Conservation (phyloP, 805 yeast genomes). For the Zygosaccharomyces rouxii region DNA sequence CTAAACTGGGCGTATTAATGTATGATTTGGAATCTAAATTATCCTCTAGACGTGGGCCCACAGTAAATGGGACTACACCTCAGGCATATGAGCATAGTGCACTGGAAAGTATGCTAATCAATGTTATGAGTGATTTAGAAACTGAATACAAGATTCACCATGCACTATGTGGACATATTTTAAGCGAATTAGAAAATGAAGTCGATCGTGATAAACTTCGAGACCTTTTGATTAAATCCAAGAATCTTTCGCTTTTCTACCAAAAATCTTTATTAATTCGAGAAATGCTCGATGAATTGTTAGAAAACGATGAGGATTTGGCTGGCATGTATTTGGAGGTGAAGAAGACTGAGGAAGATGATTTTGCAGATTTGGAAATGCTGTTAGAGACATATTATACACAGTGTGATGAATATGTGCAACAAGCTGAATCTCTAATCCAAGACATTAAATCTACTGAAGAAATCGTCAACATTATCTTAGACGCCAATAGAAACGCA, state of each 20-base stretch:
- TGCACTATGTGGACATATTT: conserved; percentile 54
- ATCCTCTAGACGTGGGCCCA: conserved; percentile 27
- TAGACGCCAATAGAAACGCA: conserved; percentile 88
- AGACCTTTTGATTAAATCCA: conserved; percentile 68
- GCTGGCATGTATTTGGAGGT: conserved; percentile 71
- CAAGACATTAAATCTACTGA: conserved; percentile 87
- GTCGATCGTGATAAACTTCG: conserved; percentile 72
- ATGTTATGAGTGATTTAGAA: conserved; percentile 75
- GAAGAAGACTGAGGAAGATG: conserved; percentile 31
- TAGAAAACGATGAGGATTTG: conserved; percentile 84
- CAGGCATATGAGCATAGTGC: conserved; percentile 78
- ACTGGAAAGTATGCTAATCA: conserved; percentile 73
- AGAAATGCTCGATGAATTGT: conserved; percentile 73
- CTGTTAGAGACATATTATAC: conserved; percentile 82
- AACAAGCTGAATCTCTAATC: conserved; percentile 77
- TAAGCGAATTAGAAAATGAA: conserved; percentile 70
- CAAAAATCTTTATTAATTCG: conserved; percentile 74
- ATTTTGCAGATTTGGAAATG: conserved; percentile 78
- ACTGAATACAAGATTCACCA: conserved; percentile 63
- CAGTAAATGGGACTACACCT: conserved; percentile 23
- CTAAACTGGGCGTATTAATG: conserved; percentile 69
- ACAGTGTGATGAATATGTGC: conserved; percentile 91
- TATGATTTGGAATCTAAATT: conserved; percentile 79
- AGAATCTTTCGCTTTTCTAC: conserved; percentile 63
- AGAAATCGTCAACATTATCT: conserved; percentile 84